phyloP scores from a whole-genome alignment of 768 basidiomycete genomes.

The Mycena galericulata region DNA sequence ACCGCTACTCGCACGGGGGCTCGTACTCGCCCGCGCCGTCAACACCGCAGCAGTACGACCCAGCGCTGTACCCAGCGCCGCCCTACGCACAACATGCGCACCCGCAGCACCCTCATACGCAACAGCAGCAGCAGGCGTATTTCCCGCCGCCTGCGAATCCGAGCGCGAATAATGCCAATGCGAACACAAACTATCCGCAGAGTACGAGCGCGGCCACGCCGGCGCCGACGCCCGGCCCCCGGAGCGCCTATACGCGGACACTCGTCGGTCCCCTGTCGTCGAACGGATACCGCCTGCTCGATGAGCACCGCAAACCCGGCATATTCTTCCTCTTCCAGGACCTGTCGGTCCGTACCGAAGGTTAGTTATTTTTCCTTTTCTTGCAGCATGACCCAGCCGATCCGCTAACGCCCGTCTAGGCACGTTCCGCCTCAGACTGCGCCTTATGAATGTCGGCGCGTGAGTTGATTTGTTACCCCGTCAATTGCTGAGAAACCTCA shows the following conservation, averaged over 20 bases:
- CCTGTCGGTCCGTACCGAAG: slow-evolving; percentile 93
- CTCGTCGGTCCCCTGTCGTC: slow-evolving; percentile 91
- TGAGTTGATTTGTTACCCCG: slow-evolving; percentile 60
- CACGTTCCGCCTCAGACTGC: slow-evolving; percentile 85
- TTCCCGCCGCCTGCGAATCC: slow-evolving; percentile 28
- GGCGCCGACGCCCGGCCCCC: slow-evolving; percentile 58
- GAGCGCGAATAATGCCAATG: slow-evolving; percentile 24
- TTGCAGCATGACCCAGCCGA: slow-evolving; percentile 5
- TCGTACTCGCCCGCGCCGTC: slow-evolving; percentile 15
- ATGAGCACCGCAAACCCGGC: slow-evolving; percentile 87
- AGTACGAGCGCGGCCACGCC: slow-evolving; percentile 46
- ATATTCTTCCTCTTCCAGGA: slow-evolving; percentile 98
- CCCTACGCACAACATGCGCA: too few species aligned
- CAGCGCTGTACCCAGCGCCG: slow-evolving; percentile 18
- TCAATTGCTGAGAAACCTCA: slow-evolving; percentile 30
- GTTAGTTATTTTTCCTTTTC: slow-evolving; percentile 49
- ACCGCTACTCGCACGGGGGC: slow-evolving; percentile 5
- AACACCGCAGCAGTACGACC: slow-evolving; percentile 26
- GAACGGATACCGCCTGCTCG: slow-evolving; percentile 85
- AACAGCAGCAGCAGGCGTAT: slow-evolving; percentile 37
- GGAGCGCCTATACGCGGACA: slow-evolving; percentile 79
- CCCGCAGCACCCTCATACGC: slow-evolving; percentile 6
- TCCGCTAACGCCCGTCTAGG: slow-evolving; percentile 59
- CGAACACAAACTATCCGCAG: slow-evolving; percentile 37
- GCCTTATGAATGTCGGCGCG: slow-evolving; percentile 92